Base-by-base conservation (phyloP, 1,284 basidiomycete genomes). In the Thecaphora thlaspeos region DNA sequence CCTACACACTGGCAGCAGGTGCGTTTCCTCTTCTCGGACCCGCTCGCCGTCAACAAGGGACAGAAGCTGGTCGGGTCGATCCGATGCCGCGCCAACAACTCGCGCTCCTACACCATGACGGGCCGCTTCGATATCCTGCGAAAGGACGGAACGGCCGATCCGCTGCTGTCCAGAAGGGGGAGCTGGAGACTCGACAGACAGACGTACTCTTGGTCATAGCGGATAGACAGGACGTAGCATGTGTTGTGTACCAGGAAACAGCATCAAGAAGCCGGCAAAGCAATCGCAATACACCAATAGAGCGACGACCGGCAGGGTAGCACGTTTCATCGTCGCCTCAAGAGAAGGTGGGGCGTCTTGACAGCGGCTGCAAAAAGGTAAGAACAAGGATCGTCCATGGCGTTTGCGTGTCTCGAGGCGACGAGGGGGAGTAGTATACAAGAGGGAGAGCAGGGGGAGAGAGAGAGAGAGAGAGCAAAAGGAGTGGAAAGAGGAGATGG, bases 1-100 rank as follows among this genome's bases (percentile, higher is more conserved):
- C 56, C 73, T 10, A 76, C 73, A 2, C 73, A 76, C 51, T 76
- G 73, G 73, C 72, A 74, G 40, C 73, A 76, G 48, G 72, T 74
- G 3, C 66, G 73, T 4, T 64, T 76, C 51, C 57, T 73, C 24
- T 49, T 76, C 3, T 55, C 54, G 8, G 72, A 75, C 49, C 73
- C 73, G 2, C 54, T 76, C 18, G 73, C 73, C 18, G 62, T 74
- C 54, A 76, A 76, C 45, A 50, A 55, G 18, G 66, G 69, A 11
- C 73, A 76, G 38, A 63, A 56, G 17, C 48, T 76, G 21, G 15
- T 46, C n/a, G 73, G 73, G 17, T 61, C 53, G 41, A 64, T 76
- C 37, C 61, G 63, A 21, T 76, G 68, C 54, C 36, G 46, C 15
- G 72, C 65, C 49, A 76, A 76, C 55, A 68, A 71, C 41, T 56